Evolutionary conservation across 805 yeast genomes (phyloP).

Genomic region (Saccharomyces eubayanus): DNA sequence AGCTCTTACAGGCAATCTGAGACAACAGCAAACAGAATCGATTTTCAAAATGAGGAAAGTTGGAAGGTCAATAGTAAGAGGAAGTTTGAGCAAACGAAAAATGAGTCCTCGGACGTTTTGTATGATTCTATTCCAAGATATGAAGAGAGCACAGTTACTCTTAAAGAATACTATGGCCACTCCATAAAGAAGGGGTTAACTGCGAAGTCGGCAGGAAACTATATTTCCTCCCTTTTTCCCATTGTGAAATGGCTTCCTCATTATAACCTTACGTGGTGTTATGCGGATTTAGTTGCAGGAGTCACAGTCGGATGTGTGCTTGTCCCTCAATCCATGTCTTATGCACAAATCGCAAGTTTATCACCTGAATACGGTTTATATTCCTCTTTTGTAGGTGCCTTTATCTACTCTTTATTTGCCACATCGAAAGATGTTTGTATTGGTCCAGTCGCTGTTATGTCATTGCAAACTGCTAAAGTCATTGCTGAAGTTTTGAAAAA

Average conservation of each 20-base stretch:
- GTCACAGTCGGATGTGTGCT: constrained; percentile 90
- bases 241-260: constrained; percentile 73
- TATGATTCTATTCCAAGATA: constrained; percentile 8
- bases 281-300: constrained; percentile 83
- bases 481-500: constrained; percentile 52
- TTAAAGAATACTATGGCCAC: constrained; percentile 20
- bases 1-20: not conserved
- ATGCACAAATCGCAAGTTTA: constrained; percentile 78
- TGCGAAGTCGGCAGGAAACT: constrained; percentile 33
- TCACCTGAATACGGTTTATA: constrained; percentile 81
- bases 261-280: constrained; percentile 72
- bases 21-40: not conserved
- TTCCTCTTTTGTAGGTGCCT: constrained; percentile 86
- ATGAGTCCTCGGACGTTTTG: not conserved
- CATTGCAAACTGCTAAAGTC: constrained; percentile 73
- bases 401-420: constrained; percentile 83
- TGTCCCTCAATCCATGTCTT: constrained; percentile 94
- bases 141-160: constrained; percentile 14
- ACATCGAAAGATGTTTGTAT: constrained; percentile 92
- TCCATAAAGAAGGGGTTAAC: constrained; percentile 23
- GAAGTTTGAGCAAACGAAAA: constrained; percentile 22
- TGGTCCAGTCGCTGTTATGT: constrained; percentile 97
- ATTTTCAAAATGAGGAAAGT: not conserved
- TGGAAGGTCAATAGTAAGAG: not conserved
- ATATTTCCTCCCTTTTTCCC: constrained; percentile 65